These are phyloP conservation scores for Teunomyces barrocoloradensis DNA, from an alignment of 805 yeast genomes.

Conservation along the genomic window DNA sequence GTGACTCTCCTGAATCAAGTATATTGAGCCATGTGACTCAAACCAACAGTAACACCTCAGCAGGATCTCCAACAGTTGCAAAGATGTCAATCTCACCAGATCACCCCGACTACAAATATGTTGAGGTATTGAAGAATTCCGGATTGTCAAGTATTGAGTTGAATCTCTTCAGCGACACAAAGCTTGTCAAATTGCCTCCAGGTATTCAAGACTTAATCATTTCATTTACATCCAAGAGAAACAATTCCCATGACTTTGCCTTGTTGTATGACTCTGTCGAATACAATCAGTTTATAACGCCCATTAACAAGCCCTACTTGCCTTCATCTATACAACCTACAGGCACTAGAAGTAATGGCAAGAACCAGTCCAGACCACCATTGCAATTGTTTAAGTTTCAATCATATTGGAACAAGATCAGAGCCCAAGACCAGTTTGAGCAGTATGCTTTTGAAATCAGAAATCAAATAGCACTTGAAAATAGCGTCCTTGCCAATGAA, in stretches of 20 bases:
- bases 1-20: slow-evolving; percentile 1
- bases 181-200: slow-evolving; percentile 36
- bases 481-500: slow-evolving; percentile 27
- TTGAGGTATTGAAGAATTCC: slow-evolving; percentile 31
- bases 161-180: slow-evolving; percentile 33
- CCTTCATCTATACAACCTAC: slow-evolving; percentile 21
- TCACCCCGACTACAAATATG: slow-evolving; percentile 9
- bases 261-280: slow-evolving; percentile 20
- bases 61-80: not conserved
- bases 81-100: slow-evolving; percentile 2
- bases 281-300: slow-evolving; percentile 24
- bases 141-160: slow-evolving; percentile 28
- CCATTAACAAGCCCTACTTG: slow-evolving; percentile 34
- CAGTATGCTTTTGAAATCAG: slow-evolving; percentile 30
- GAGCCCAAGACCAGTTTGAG: slow-evolving; percentile 34
- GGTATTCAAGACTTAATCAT: slow-evolving; percentile 43
- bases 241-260: slow-evolving; percentile 18
- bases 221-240: slow-evolving; percentile 36
- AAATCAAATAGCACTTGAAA: slow-evolving; percentile 21
- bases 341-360: not conserved
- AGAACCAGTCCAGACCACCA: slow-evolving; percentile 28
- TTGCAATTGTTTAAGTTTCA: slow-evolving; percentile 34
- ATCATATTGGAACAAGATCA: slow-evolving; percentile 39
- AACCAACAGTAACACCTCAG: not conserved
- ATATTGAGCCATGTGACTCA: not conserved